These are phyloP conservation scores for Halenospora varia DNA, from an alignment of 495 filamentous ascomycete species.

Conservation along the genomic window DNA sequence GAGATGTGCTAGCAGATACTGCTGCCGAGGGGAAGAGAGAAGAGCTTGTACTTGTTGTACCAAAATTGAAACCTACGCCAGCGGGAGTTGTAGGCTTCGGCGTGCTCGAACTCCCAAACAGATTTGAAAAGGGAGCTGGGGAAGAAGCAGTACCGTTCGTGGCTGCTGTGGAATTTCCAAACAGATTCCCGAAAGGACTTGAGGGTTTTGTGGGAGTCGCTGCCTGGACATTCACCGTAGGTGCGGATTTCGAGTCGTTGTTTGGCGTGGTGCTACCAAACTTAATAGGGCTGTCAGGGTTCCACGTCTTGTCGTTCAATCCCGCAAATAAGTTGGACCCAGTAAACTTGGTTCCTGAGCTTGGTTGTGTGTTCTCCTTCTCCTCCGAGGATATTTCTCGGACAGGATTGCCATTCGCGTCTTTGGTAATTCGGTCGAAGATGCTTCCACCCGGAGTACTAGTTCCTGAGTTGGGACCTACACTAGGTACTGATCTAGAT, in stretches of 20 bases:
- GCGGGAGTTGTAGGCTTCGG: slow-evolving; percentile 8
- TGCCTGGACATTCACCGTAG: slow-evolving; percentile 31
- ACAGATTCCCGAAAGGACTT: slow-evolving; percentile 12
- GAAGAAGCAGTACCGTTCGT: slow-evolving; percentile 16
- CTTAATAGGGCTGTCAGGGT: slow-evolving; percentile 45
- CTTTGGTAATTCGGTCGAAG: slow-evolving; percentile 47
- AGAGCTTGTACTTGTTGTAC: slow-evolving; percentile 29
- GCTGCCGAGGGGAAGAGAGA: slow-evolving; percentile 34
- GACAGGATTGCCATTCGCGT: slow-evolving; percentile 34
- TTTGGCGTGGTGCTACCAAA: slow-evolving; percentile 29
- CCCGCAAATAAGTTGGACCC: slow-evolving; percentile 17
- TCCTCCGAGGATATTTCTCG: slow-evolving; percentile 27
- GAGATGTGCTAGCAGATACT: slow-evolving; percentile 37
- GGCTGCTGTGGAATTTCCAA: slow-evolving; percentile 9
- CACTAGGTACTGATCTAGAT: slow-evolving; percentile 18
- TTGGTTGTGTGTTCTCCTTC: slow-evolving; percentile 24
- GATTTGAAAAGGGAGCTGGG: slow-evolving; percentile 5
- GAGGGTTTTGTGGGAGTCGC: slow-evolving; percentile 29
- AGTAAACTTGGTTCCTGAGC: slow-evolving; percentile 22
- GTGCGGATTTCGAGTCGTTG: slow-evolving; percentile 14
- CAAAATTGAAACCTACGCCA: slow-evolving; percentile 29
- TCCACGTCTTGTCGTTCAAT: slow-evolving; percentile 46
- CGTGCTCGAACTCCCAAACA: slow-evolving; percentile 11
- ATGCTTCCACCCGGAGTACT: slow-evolving; percentile 30
- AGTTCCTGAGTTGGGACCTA: slow-evolving; percentile 6